Evolutionary conservation across 75 land plant genomes (phyloP), one percentile per base, ranked within the genome.

Genomic region (Chamaecyparis obtusa): DNA sequence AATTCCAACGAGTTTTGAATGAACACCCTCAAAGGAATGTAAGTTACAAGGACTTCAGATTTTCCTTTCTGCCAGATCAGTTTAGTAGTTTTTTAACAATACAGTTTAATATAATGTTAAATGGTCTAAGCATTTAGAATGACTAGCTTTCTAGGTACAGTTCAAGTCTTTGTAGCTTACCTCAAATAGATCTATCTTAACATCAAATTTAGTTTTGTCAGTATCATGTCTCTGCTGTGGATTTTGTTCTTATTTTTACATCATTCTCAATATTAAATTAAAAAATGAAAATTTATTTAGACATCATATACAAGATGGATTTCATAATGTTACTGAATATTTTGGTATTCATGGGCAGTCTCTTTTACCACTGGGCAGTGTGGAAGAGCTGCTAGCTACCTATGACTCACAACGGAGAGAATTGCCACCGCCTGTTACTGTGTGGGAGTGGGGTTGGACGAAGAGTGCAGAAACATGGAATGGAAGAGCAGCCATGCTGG

Each of bases 371-470:
- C 93, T 97, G 55, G 99, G 99, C 48, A 97, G 99, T 86, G 98
- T 98, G 83, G 99, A 95, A 90, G 96, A 98, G 92, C 92, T 98
- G 64, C 90, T 98, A 57, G 99, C 99, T 81, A 94, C 96, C 14
- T 98, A 98, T 87, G 99, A 98, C 88, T 92, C 97, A n/a, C 94
- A 96, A 77, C 95, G 99, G 11, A 91, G 95, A 69, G 97, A 97
- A 89, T 91, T 97, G 17, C 99, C 99, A 15, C 94, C 99, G 16
- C 99, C 99, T n/a, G 99, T 98, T 37, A 88, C 91, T n/a, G 90
- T 98, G 13, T 98, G 99, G 99, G 94, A 98, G 91, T 98, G 99
- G 99, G 99, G 99, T 57, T 98, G 99, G 99, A 98, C 99, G 3
- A 98, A 94, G 86, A 98, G 99, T 85, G 99, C 99, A 1, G 99